Evolutionary conservation across 805 yeast species (phyloP).

Genomic region (Nakazawaea laoshanensis): DNA sequence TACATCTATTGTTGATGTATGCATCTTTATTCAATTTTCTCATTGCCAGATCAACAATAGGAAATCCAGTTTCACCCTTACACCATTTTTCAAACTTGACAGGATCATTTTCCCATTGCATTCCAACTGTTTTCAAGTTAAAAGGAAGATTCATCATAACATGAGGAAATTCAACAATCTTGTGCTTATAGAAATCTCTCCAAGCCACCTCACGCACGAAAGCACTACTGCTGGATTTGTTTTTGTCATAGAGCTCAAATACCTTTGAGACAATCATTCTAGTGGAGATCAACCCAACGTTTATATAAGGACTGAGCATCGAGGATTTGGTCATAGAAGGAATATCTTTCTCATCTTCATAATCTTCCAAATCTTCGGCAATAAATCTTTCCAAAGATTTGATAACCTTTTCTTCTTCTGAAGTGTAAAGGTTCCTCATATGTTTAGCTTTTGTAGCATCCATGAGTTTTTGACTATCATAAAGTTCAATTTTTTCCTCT

Average conservation of each 20-base stretch:
- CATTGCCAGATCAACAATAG: slow-evolving; percentile 54
- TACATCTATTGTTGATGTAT: slow-evolving; percentile 42
- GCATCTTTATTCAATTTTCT: slow-evolving; percentile 42
- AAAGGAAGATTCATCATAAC: slow-evolving; percentile 41
- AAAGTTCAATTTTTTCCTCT: slow-evolving; percentile 1
- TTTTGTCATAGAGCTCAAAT: slow-evolving; percentile 17
- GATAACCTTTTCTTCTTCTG: slow-evolving; percentile 27
- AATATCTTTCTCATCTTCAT: slow-evolving; percentile 23
- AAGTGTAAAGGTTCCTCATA: slow-evolving; percentile 19
- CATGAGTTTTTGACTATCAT: background rate
- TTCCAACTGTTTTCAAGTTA: slow-evolving; percentile 30
- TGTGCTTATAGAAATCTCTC: slow-evolving; percentile 49
- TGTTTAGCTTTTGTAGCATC: slow-evolving; percentile 3
- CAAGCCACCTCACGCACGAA: slow-evolving; percentile 50
- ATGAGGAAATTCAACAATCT: slow-evolving; percentile 40
- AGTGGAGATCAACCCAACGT: slow-evolving; percentile 38
- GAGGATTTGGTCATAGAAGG: slow-evolving; percentile 27
- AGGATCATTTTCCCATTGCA: slow-evolving; percentile 34
- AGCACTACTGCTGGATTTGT: slow-evolving; percentile 27
- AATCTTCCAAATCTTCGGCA: slow-evolving; percentile 18
- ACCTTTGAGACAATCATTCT: slow-evolving; percentile 27
- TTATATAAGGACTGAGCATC: slow-evolving; percentile 34
- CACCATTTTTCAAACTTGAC: slow-evolving; percentile 41
- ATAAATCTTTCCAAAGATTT: slow-evolving; percentile 12
- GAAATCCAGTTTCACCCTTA: slow-evolving; percentile 44